Conservation (phyloP, 257 asterid genomes). For the Plantago ovata region DNA sequence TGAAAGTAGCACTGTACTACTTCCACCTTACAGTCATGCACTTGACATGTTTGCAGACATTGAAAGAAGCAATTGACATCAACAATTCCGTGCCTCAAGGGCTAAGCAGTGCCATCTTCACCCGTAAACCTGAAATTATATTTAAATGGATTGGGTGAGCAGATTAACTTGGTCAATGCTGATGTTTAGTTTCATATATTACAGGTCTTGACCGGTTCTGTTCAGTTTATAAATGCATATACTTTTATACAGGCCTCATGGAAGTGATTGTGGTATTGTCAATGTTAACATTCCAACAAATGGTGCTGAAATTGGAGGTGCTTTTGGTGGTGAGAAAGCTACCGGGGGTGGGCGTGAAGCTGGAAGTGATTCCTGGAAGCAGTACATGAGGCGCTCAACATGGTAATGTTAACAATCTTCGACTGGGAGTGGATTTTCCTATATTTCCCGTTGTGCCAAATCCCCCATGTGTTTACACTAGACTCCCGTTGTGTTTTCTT, state of each 20-base stretch:
- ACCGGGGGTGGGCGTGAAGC: slow-evolving; percentile 99
- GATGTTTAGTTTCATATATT: neutral
- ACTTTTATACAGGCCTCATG: slow-evolving; percentile 56
- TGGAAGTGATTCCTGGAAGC: slow-evolving; percentile 99
- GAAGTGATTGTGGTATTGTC: slow-evolving; percentile 99
- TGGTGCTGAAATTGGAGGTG: slow-evolving; percentile 99
- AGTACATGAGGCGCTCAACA: slow-evolving; percentile 97
- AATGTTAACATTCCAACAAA: slow-evolving; percentile 93
- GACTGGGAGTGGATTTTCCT: neutral
- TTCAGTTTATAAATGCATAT: slow-evolving; percentile 6
- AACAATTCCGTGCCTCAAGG: slow-evolving; percentile 99
- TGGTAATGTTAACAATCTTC: slow-evolving; percentile 42
- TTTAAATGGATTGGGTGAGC: slow-evolving; percentile 98
- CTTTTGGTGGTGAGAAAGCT: slow-evolving; percentile 98
- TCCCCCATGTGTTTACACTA: no score
- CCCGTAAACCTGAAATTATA: slow-evolving; percentile 67
- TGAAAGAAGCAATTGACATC: slow-evolving; percentile 82
- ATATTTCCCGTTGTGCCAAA: no score
- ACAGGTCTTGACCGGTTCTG: no score
- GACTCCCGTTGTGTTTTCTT: no score
- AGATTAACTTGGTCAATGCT: neutral
- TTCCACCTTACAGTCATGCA: slow-evolving; percentile 8
- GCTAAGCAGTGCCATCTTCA: slow-evolving; percentile 96
- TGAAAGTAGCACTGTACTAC: slow-evolving; percentile 4
- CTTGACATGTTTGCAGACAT: slow-evolving; percentile 50